Conservation (phyloP, 768 basidiomycete species). For the Suillus subluteus region DNA sequence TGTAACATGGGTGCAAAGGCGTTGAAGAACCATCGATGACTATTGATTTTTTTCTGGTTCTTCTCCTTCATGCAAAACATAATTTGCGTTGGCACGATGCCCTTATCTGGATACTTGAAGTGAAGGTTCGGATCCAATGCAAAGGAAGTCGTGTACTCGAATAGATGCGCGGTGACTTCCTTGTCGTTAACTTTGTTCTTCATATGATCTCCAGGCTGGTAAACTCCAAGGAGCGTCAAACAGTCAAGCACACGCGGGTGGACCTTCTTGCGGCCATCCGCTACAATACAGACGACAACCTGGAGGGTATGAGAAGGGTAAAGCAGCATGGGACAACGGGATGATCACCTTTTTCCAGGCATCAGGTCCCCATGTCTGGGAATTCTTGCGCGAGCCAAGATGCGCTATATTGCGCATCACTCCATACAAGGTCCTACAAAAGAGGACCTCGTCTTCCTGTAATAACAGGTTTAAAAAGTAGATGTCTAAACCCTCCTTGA, state of each 20-base stretch:
- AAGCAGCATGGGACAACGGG: neutral
- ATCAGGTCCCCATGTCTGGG: slow-evolving; percentile 94
- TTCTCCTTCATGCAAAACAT: slow-evolving; percentile 91
- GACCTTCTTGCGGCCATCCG: slow-evolving; percentile 82
- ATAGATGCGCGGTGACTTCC: slow-evolving; percentile 74
- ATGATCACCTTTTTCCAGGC: slow-evolving; percentile 88
- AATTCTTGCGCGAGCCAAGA: slow-evolving; percentile 83
- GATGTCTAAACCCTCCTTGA: slow-evolving; percentile 12
- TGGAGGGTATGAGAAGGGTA: slow-evolving; percentile 27
- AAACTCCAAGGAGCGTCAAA: slow-evolving; percentile 90
- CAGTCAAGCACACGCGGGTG: slow-evolving; percentile 88
- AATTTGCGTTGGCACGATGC: slow-evolving; percentile 93
- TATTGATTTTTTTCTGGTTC: slow-evolving; percentile 97
- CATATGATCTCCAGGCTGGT: slow-evolving; percentile 71
- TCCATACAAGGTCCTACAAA: slow-evolving; percentile 92
- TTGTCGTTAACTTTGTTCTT: slow-evolving; percentile 71
- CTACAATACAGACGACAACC: slow-evolving; percentile 93
- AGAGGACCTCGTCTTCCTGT: slow-evolving; percentile 87
- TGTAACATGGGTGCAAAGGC: slow-evolving; percentile 85
- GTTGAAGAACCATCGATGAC: slow-evolving; percentile 97
- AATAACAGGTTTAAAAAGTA: slow-evolving; percentile 11
- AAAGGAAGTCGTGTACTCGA: slow-evolving; percentile 87
- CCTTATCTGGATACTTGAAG: slow-evolving; percentile 89
- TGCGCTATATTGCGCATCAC: slow-evolving; percentile 90
- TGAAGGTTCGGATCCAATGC: slow-evolving; percentile 78